Evolutionary conservation across 2,329 filamentous ascomycete species (phyloP), one percentile per base, ranked within the genome.

Genomic region (Colletotrichum endophyticum): DNA sequence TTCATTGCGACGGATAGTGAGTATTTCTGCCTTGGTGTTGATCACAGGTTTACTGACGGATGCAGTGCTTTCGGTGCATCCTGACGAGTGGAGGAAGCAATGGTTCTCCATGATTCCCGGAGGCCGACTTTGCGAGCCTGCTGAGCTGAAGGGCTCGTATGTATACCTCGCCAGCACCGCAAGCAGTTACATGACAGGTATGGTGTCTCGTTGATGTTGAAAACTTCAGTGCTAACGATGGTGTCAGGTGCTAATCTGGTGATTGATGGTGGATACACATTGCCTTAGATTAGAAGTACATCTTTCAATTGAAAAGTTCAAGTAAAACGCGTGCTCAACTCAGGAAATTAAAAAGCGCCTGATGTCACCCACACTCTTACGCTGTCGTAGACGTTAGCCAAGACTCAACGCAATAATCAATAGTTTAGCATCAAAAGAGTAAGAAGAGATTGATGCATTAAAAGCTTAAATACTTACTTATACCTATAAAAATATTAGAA

Each of bases 51-150:
- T 27, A 16, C 72, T 76, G 16, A 61, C 61, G 3, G 7, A 68
- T 22, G 8, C 16, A 77, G 64, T 77, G 68, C 62, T 76, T 56
- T 49, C 70, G 66, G 56, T 74, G 34, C 62, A 66, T 25, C 93
- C 94, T 0, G 87, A 92, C 67, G 94, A 96, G 83, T 95, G 94
- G 84, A 69, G 66, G 61, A 49, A 73, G 61, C 68, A 72, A 62
- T 73, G 76, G 76, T 66, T 75, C 30, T 73, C 74, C 30, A 75
- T 76, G 73, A 75, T 76, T 19, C 68, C 73, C 4, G 69, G 69
- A 11, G 71, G 62, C 13, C 77, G 74, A 16, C 67, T 78, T 34
- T 76, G 76, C 56, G 73, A 76, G 11, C 76, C 76, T 16, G 76
- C 73, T 7, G 76, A 78, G 63, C 44, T 77, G 53, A 90, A 93